Evolutionary conservation across 139 green algal species (phyloP), one percentile per base, ranked within the genome.

Genomic region (Gonium pectorale): DNA sequence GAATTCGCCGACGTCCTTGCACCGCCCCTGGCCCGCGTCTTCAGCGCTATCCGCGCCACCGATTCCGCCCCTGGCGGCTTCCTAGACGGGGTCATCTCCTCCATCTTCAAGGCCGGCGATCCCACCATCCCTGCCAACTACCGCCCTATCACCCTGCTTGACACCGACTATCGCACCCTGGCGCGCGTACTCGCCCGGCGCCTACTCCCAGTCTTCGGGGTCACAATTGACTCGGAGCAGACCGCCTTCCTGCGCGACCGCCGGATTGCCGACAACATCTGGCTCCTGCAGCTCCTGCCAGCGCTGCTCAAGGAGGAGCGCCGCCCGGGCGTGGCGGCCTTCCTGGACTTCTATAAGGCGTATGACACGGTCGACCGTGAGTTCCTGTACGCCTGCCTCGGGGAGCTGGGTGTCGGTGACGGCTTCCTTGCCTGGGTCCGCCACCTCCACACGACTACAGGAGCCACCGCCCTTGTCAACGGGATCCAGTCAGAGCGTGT

Each of bases 101-200:
- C 71, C 27, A 33, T 90, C 7, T 71, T 77, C 52, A 89, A 91
- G 13, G 21, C 56, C 1, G 81, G 81, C 1, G 67, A 78, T 38
- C 24, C 27, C 52, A 35, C 69, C 2, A 3, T n/a, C 0, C n/a
- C 80, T 26, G 88, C 69, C 51, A 90, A 77, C 64, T 90, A 92
- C 75, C 59, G 86, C 3, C 86, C 79, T 27, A 90, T 91, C 54
- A 89, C 79, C 37, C 83, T 92, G 3, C 75, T 89, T 1, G 81
- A 90, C 49, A 88, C 67, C 1, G 83, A 89, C 41, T 91, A 90
- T 60, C 78, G 81, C 2, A 33, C 90, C 11, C 38, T 86, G 1
- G 82, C 89, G 33, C 63, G 72, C 22, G 56, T 86, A 21, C 41
- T 89, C 46, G 79, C 86, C 8, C 26, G 41, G 3, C 51, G 86